Evolutionary conservation across 129 eudicot genomes (phyloP).

Genomic region (Pseudognaphalium luteoalbum): DNA sequence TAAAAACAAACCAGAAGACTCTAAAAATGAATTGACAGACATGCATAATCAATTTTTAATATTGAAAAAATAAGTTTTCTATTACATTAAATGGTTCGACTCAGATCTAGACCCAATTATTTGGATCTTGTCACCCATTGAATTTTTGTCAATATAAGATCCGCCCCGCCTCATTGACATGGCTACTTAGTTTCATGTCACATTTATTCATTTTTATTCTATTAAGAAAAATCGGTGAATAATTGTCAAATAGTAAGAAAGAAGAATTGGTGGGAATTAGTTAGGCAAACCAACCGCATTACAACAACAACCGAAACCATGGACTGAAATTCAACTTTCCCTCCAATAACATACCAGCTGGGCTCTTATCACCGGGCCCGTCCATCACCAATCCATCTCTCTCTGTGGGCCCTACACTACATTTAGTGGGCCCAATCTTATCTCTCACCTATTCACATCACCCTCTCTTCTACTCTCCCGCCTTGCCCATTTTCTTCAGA

Average conservation of each 20-base stretch:
- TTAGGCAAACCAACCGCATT: constrained; percentile 18
- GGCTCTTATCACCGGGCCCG: constrained; percentile 1
- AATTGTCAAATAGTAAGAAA: background rate
- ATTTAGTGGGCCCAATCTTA: background rate
- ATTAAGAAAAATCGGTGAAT: background rate
- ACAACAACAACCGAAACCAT: constrained; percentile 5
- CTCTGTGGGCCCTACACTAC: background rate
- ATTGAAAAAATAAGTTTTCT: no score
- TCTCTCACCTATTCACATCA: constrained; percentile 5
- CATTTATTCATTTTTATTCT: no score
- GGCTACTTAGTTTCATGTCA: no score
- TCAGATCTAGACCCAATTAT: no score
- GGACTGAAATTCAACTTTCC: background rate
- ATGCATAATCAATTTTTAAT: no score
- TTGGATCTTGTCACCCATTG: no score
- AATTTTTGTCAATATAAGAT: no score
- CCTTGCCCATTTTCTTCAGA: constrained; percentile 1
- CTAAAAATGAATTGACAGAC: no score
- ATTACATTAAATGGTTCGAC: no score
- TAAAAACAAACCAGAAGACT: no score
- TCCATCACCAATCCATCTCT: background rate
- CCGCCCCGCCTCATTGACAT: no score
- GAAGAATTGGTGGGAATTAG: background rate
- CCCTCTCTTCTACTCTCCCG: background rate
- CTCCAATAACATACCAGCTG: background rate